Evolutionary conservation across 805 yeast genomes (phyloP).

Genomic region (Cyberlindnera sargentensis): DNA sequence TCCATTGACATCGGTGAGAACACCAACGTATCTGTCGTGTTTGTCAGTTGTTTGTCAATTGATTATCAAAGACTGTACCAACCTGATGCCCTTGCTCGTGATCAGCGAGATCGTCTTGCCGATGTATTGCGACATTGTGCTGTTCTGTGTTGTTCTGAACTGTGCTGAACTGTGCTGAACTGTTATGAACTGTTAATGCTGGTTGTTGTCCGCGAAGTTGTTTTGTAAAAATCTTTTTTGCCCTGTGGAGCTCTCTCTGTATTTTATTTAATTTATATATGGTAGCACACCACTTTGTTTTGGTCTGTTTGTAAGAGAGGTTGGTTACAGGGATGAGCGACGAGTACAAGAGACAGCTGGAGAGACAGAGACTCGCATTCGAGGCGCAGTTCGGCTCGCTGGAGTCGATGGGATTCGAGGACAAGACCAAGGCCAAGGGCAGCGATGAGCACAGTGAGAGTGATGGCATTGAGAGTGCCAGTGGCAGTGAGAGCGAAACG

Average conservation of each 20-base stretch:
- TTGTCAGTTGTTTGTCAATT: constrained; percentile 1
- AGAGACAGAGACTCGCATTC: constrained; percentile 49
- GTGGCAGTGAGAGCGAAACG: constrained; percentile 22
- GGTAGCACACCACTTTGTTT: too few relatives aligned
- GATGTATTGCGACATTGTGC: constrained; percentile 78
- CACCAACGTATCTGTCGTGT: constrained; percentile 62
- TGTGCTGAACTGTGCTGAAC: too few relatives aligned
- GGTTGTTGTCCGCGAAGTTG: not conserved
- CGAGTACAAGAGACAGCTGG: constrained; percentile 25
- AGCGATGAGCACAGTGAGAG: constrained; percentile 7
- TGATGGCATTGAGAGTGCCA: constrained; percentile 3
- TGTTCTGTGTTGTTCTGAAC: too few relatives aligned
- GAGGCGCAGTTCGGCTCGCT: constrained; percentile 59
- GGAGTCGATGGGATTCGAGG: constrained; percentile 47
- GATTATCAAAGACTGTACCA: constrained; percentile 12
- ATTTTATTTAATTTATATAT: too few relatives aligned
- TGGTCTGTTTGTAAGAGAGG: too few relatives aligned
- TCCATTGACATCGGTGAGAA: constrained; percentile 81
- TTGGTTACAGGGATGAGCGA: too few relatives aligned
- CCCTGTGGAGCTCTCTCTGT: too few relatives aligned
- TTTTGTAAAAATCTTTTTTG: too few relatives aligned
- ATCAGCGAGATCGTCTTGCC: constrained; percentile 84
- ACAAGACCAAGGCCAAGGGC: constrained; percentile 28
- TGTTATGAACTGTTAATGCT: not conserved
- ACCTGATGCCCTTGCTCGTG: constrained; percentile 64